phyloP scores from a whole-genome alignment of 2,329 filamentous ascomycete genomes.

The Colletotrichum godetiae region DNA sequence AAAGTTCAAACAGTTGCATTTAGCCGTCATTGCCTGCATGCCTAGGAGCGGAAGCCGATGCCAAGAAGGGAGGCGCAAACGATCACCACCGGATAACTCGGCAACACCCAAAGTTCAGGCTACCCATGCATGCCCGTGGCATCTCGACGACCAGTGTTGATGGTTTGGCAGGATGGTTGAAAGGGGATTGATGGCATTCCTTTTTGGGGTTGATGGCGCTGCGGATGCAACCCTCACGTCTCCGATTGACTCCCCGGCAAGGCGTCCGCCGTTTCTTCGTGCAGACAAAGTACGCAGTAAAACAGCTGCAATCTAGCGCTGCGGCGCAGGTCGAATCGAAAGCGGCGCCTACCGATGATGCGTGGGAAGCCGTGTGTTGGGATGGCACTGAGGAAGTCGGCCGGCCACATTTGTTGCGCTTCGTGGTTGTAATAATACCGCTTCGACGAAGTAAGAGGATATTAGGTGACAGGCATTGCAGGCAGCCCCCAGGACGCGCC shows the following conservation, averaged over 20 bases:
- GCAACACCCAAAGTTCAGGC: slow-evolving; percentile 7
- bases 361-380: background rate
- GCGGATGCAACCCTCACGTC: background rate
- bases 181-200: background rate
- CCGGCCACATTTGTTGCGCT: background rate
- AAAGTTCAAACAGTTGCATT: slow-evolving; percentile 1
- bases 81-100: slow-evolving; percentile 30
- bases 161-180: background rate
- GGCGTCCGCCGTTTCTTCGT: background rate
- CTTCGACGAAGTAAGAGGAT: background rate
- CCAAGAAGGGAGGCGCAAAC: slow-evolving; percentile 32
- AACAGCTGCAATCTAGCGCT: background rate
- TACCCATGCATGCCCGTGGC: background rate
- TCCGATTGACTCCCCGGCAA: background rate
- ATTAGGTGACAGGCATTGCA: background rate
- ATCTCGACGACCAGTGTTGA: background rate
- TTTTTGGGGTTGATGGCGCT: background rate
- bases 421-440: background rate
- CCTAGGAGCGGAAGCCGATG: slow-evolving; percentile 21
- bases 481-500: background rate
- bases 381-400: background rate
- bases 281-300: background rate
- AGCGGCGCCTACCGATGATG: background rate
- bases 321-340: background rate
- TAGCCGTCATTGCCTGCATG: slow-evolving; percentile 9